A percentile compares a stretch with the other conserved stretches of the same genome.
These are phyloP conservation scores for Musa schizocarpa DNA, from an alignment of 176 grass and related monocot genomes.

Conservation along the genomic window DNA sequence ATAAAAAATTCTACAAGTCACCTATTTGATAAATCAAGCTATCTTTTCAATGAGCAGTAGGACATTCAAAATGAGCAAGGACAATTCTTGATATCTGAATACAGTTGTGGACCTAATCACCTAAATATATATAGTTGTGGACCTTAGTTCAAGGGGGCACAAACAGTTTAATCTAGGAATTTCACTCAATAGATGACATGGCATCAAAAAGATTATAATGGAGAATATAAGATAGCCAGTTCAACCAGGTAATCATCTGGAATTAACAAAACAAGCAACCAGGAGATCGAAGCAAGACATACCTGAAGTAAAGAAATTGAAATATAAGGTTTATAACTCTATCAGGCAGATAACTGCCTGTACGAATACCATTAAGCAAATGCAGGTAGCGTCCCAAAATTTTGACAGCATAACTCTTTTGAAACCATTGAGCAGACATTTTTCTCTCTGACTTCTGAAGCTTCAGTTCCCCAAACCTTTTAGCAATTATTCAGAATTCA, in stretches of 20 bases:
- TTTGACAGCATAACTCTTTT: conserved; percentile 75
- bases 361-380: conserved; percentile 76
- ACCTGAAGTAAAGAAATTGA: conserved; percentile 94
- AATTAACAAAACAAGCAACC: not conserved
- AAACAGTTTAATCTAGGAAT: not conserved
- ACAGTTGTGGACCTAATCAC: not conserved
- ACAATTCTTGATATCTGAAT: no score
- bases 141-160: not conserved
- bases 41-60: no score
- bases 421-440: conserved; percentile 90
- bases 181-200: not conserved
- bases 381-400: conserved; percentile 76
- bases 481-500: conserved; percentile 8
- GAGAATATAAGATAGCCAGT: not conserved
- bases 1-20: no score
- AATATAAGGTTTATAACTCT: conserved; percentile 90
- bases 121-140: not conserved
- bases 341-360: conserved; percentile 83
- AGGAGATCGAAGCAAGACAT: conserved; percentile 13
- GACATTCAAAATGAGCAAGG: no score
- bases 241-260: not conserved
- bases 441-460: conserved; percentile 86
- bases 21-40: no score
- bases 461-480: conserved; percentile 90
- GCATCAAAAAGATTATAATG: not conserved